phyloP scores from a whole-genome alignment of 441 rosid species.

The Monsonia emarginata region DNA sequence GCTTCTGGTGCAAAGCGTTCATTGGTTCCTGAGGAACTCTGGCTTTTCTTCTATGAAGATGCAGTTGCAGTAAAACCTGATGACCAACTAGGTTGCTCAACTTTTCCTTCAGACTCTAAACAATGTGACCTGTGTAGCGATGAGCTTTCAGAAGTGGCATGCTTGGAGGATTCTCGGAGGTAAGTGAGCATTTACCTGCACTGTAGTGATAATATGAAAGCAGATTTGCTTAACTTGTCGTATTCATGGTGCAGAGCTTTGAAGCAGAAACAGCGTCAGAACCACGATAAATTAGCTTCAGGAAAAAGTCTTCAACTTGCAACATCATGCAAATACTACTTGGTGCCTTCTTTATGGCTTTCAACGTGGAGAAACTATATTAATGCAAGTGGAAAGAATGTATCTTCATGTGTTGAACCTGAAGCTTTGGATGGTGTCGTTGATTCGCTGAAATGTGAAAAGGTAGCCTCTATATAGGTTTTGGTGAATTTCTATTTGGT shows the following conservation, averaged over 20 bases:
- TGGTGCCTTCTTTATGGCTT: constrained; percentile 82
- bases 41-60: constrained; percentile 85
- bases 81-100: constrained; percentile 44
- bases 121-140: constrained; percentile 66
- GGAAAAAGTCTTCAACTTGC: constrained; percentile 57
- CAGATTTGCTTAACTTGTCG: constrained; percentile 26
- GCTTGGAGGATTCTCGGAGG: constrained; percentile 80
- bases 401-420: constrained; percentile 55
- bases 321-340: constrained; percentile 49
- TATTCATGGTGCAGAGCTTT: constrained; percentile 47
- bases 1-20: constrained; percentile 83
- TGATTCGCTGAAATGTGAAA: constrained; percentile 60
- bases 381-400: constrained; percentile 59
- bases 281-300: constrained; percentile 69
- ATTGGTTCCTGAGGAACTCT: constrained; percentile 71
- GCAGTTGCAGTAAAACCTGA: constrained; percentile 53
- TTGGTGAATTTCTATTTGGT: constrained; percentile 3
- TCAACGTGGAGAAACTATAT: constrained; percentile 77
- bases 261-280: constrained; percentile 76
- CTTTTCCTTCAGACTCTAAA: constrained; percentile 48
- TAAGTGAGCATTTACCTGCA: constrained; percentile 22
- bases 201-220: constrained; percentile 10
- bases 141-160: constrained; percentile 84
- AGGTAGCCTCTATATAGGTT: constrained; percentile 39
- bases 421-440: constrained; percentile 55